phyloP scores from a whole-genome alignment of 352 stramenopile genomes.

The Phytophthora pistaciae region DNA sequence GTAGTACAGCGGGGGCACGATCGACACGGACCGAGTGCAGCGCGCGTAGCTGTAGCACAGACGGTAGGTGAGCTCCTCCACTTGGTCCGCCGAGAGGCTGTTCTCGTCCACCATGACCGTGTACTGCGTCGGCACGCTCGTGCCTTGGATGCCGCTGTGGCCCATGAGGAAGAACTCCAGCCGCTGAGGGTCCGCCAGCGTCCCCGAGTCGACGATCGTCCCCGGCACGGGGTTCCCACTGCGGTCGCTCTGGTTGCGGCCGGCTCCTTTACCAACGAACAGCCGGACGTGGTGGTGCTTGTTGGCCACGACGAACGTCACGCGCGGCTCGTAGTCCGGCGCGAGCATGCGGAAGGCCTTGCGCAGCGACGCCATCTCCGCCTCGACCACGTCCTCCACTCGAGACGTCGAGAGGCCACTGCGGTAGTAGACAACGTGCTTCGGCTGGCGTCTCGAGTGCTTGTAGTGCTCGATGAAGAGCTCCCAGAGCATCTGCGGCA shows the following conservation, averaged over 20 bases:
- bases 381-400: neutral
- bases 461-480: conserved; percentile 74
- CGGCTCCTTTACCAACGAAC: conserved; percentile 37
- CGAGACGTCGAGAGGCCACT: neutral
- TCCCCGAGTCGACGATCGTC: neutral
- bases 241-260: conserved; percentile 37
- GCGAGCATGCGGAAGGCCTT: neutral
- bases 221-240: conserved; percentile 29
- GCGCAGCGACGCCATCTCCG: neutral
- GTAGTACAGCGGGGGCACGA: conserved; percentile 62
- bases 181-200: neutral
- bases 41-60: conserved; percentile 65
- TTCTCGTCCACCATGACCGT: conserved; percentile 73
- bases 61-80: conserved; percentile 56
- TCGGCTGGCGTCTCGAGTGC: conserved; percentile 11
- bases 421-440: neutral
- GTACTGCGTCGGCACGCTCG: conserved; percentile 39
- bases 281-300: conserved; percentile 65
- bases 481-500: conserved; percentile 47
- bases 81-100: conserved; percentile 42
- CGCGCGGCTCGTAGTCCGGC: neutral
- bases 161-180: neutral
- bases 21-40: conserved; percentile 76
- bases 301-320: conserved; percentile 70
- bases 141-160: conserved; percentile 34